phyloP scores from a whole-genome alignment of 441 rosid species.

The Biscutella laevigata region DNA sequence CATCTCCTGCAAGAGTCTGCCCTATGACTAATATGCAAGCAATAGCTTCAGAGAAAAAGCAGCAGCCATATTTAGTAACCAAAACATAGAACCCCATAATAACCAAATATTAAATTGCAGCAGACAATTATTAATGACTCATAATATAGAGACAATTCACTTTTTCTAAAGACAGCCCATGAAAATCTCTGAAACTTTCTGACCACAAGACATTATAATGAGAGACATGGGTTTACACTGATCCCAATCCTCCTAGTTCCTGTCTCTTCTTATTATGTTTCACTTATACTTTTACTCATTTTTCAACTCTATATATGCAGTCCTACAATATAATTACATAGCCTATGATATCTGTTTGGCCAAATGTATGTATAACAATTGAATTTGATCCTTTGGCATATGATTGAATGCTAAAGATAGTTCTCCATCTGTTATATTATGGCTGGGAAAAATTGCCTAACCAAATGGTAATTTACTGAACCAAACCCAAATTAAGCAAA shows the following conservation, averaged over 20 bases:
- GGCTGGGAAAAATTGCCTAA: too few relatives aligned
- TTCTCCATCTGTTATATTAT: too few relatives aligned
- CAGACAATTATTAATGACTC: not conserved
- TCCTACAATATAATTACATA: constrained; percentile 7
- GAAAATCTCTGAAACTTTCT: constrained; percentile 23
- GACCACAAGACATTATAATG: constrained; percentile 27
- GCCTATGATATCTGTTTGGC: constrained; percentile 16
- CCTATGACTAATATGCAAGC: constrained; percentile 25
- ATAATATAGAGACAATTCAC: constrained; percentile 13
- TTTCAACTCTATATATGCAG: not conserved
- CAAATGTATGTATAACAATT: not conserved
- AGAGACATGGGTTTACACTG: constrained; percentile 27
- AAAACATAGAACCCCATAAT: constrained; percentile 31
- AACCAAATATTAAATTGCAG: constrained; percentile 22
- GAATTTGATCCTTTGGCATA: not conserved
- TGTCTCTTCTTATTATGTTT: constrained; percentile 22
- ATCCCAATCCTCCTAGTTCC: constrained; percentile 28
- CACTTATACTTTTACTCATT: constrained; percentile 14
- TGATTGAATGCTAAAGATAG: not conserved
- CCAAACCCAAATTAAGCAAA: too few relatives aligned
- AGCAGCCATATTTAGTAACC: constrained; percentile 29
- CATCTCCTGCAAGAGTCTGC: constrained; percentile 29
- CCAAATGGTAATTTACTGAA: too few relatives aligned
- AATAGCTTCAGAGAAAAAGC: constrained; percentile 27
- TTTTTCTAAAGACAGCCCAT: constrained; percentile 24